A percentile compares a stretch with the other conserved stretches of the same genome.
Evolutionary conservation across 257 asterid genomes (phyloP).

Genomic region (Anisodus acutangulus): DNA sequence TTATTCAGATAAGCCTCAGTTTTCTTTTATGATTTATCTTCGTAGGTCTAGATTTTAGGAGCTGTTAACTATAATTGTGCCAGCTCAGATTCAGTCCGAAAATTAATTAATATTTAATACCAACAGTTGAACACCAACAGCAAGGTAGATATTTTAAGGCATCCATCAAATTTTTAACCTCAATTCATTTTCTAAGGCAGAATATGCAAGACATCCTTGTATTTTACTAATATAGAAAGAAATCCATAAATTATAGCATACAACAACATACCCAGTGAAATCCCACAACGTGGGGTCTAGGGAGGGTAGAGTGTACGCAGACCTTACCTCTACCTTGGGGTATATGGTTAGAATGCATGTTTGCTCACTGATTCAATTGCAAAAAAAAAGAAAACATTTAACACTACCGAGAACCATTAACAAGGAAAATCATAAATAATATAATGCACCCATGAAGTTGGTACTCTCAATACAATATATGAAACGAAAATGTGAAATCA

Average conservation of each 20-base stretch:
- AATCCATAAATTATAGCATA: not conserved
- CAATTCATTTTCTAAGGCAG: not conserved
- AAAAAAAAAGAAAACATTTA: not conserved
- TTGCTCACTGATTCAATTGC: too few species aligned
- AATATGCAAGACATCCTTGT: not conserved
- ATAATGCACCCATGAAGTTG: not conserved
- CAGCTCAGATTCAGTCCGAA: not conserved
- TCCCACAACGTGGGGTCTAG: too few species aligned
- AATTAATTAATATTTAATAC: not conserved
- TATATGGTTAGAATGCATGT: not conserved
- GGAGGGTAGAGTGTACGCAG: too few species aligned
- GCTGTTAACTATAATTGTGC: not conserved
- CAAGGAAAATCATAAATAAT: not conserved
- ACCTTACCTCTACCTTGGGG: too few species aligned
- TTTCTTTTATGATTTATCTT: not conserved
- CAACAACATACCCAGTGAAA: too few species aligned
- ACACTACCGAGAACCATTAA: not conserved
- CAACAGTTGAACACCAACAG: not conserved
- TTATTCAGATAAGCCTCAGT: not conserved
- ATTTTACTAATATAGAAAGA: not conserved
- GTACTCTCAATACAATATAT: not conserved
- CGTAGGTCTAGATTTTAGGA: not conserved
- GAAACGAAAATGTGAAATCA: too few species aligned
- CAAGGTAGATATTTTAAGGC: not conserved
- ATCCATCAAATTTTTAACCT: not conserved